Base-by-base conservation (phyloP, 257 asterid species). In the Primulina huaijiensis region DNA sequence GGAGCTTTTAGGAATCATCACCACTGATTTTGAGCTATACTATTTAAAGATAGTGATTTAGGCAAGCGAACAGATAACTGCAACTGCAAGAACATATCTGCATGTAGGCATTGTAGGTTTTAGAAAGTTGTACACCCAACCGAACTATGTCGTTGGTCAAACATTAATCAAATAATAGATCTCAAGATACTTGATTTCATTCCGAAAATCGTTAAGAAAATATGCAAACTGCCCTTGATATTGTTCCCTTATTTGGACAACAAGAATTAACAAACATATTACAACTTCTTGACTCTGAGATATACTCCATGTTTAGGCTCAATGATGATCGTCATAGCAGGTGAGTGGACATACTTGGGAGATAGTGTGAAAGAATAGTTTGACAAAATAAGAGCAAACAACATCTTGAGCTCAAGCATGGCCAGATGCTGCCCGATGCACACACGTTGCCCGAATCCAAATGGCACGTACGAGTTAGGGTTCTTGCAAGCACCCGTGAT, bases 401-500 rank as follows among this genome's bases (percentile, higher is more conserved):
- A 53, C 55, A 83, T 23, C 73, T 85, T 85, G 7, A 83, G 82
- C 72, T 85, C 88, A 31, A 81, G 78, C 81, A 75, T 72, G 17
- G 90, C 86, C 61, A 85, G 62, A 40, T 85, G 78, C 59, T 81
- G 85, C 6, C 86, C 90, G 1, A 85, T 53, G 43, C 86, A 83
- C 56, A 79, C 73, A 0, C 86, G 78, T 25, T 75, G 88, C 55
- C 86, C 86, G 73, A 79, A 76, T 27, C 88, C 86, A 1, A 81
- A 81, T 0, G 86, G 83, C 78, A 83, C 56, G 69, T 80, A 85
- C 4, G 80, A 67, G 53, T 65, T 69, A 0, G 85, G 90, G 63
- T 25, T 72, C 75, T 81, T 83, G 77, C 90, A 85, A 0, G 90
- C 88, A 0, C 80, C 82, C 0, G 77, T 14, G 16, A 85, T 79